Percentiles rank a stretch among this genome's conserved stretches.
Evolutionary conservation across 2,329 filamentous ascomycete species (phyloP).

Genomic region (Trichophyton schoenleinii): DNA sequence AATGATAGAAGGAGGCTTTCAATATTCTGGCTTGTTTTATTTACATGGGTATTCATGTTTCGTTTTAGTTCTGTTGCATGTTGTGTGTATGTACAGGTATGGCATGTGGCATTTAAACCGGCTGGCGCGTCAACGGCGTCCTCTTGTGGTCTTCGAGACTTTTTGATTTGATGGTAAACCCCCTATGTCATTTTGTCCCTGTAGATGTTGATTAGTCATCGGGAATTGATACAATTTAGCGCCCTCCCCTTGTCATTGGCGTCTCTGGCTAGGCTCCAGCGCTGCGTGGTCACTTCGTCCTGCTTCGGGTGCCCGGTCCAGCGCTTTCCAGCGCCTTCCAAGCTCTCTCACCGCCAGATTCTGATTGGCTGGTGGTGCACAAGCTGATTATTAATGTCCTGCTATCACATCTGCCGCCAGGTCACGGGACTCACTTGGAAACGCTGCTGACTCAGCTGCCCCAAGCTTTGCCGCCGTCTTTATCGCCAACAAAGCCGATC

Average conservation of each 20-base stretch:
- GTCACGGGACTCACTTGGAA: constrained; percentile 4
- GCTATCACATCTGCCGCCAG: not conserved
- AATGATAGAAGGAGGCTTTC: not conserved
- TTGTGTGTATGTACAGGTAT: constrained; percentile 1
- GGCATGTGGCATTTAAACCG: not conserved
- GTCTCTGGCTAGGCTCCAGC: constrained; percentile 1
- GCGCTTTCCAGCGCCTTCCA: constrained; percentile 13
- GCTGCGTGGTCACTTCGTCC: constrained; percentile 4
- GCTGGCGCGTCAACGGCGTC: not conserved
- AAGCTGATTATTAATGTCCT: not conserved
- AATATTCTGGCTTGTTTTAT: not conserved
- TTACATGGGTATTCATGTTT: not conserved
- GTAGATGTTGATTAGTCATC: not conserved
- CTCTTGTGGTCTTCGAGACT: not conserved
- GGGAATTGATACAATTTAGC: not conserved
- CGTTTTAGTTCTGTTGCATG: not conserved
- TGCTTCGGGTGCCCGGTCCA: not conserved
- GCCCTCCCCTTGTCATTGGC: not conserved
- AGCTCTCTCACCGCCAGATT: not conserved
- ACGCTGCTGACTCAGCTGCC: constrained; percentile 6
- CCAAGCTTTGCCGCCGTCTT: not conserved
- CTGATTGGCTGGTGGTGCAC: constrained; percentile 9
- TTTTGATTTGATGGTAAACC: not conserved
- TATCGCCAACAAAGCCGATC: constrained; percentile 2
- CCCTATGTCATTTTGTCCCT: not conserved